Base-by-base conservation (phyloP, 1,284 basidiomycete genomes). In the Melampsora larici-populina region DNA sequence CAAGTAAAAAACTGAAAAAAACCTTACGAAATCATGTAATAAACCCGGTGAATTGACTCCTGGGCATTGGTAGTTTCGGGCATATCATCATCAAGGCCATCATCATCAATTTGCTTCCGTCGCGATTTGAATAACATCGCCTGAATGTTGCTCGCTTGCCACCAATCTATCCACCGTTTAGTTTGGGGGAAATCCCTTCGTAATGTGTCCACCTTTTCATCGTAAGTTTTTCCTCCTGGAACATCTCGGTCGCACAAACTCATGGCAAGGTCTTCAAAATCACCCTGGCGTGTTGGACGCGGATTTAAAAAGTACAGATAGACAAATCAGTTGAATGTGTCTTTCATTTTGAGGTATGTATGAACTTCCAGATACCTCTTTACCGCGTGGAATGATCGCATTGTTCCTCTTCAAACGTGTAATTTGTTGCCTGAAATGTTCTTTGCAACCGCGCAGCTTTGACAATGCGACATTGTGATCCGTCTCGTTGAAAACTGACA, bases 151-250 rank as follows among this genome's bases (percentile, higher is more conserved):
- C 29, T 24, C 0, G 43, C 29, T 11, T 31, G 55, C 49, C 69
- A 70, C 69, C 69, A 70, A 17, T 70, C 49, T n/a, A 70, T 8
- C 69, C 69, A 70, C 17, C 36, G 6, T 21, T 40, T 55, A 17
- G 69, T 36, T 13, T 70, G 36, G 9, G 69, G 69, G n/a, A 60
- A 70, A 1, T 40, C 21, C 7, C 31, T 31, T 11, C 13, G 69
- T n/a, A 71, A 17, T 63, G 43, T 9, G 18, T 71, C 70, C 15
- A 71, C 48, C 36, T 71, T 62, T 5, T 43, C 33, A 0, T 60
- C 36, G n/a, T 71, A 60, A 1, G 29, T 62, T 1, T n/a, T 15
- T n/a, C 29, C 33, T 21, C 58, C 70, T 8, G 46, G 17, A 1
- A 49, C 33, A 17, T 13, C 6, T 13, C 4, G 15, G n/a, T 29